Percentiles rank a stretch among this genome's conserved stretches.
Conservation (phyloP, 2,329 filamentous ascomycete genomes). For the Calonectria multiphialidica region DNA sequence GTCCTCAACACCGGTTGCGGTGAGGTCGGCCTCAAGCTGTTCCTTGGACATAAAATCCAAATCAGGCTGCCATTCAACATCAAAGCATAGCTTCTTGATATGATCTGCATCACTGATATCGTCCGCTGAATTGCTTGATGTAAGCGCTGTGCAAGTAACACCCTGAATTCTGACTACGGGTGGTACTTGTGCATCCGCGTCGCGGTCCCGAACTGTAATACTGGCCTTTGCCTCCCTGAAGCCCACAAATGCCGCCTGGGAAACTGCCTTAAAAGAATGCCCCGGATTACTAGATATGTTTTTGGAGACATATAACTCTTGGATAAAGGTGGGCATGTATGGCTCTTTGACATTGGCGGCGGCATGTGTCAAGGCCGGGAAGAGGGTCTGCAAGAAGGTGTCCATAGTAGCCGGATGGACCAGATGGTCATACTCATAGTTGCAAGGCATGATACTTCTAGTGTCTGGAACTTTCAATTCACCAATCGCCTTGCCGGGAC, state of each 20-base stretch:
- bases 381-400: slow-evolving; percentile 7
- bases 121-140: not conserved
- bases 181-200: not conserved
- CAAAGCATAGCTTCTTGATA: slow-evolving; percentile 18
- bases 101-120: not conserved
- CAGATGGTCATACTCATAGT: not conserved
- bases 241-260: not conserved
- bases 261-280: not conserved
- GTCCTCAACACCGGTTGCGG: slow-evolving; percentile 3
- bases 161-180: not conserved
- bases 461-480: not conserved
- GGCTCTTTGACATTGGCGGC: not conserved
- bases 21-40: not conserved
- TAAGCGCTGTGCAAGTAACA: not conserved
- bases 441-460: not conserved
- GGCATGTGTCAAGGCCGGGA: slow-evolving; percentile 5
- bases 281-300: not conserved
- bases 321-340: slow-evolving; percentile 14
- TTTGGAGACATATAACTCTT: not conserved
- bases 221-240: slow-evolving; percentile 7
- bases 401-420: slow-evolving; percentile 19
- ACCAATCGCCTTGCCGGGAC: not conserved
- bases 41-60: slow-evolving; percentile 1
- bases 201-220: not conserved
- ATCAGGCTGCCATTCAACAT: slow-evolving; percentile 12